phyloP scores from a whole-genome alignment of 139 green algal genomes.

The Microglena sp. region DNA sequence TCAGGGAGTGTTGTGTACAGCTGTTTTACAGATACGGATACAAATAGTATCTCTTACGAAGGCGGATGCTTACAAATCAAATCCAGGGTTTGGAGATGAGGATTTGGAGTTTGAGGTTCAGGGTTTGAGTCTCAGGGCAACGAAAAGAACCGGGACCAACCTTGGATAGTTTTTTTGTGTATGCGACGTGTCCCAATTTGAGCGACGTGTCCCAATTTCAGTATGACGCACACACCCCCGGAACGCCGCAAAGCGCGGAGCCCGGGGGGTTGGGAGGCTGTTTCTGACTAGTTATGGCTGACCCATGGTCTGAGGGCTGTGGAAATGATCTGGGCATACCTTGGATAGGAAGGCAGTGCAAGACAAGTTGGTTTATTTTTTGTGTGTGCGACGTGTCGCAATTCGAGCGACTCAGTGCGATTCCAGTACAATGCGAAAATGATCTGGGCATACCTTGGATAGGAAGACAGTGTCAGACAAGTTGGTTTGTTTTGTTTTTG shows the following conservation, averaged over 20 bases:
- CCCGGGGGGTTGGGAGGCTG: constrained; percentile 9
- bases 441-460: background rate
- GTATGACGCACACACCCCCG: background rate
- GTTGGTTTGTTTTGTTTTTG: constrained; percentile 2
- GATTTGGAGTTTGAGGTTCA: no score
- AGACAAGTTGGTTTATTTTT: background rate
- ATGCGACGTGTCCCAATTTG: background rate
- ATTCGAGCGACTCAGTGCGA: background rate
- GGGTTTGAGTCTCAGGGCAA: no score
- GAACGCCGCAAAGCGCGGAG: no score
- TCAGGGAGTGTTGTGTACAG: no score
- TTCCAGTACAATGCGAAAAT: background rate
- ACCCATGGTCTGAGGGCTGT: no score
- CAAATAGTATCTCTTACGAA: no score
- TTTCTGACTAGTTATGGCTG: constrained; percentile 14
- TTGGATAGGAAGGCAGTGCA: constrained; percentile 6
- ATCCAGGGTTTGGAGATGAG: no score
- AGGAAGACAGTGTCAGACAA: constrained; percentile 20
- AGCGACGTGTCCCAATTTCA: background rate
- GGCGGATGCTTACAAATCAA: no score
- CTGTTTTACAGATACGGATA: no score
- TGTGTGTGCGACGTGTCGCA: background rate
- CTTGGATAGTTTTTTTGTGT: constrained; percentile 2
- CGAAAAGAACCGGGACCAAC: no score
- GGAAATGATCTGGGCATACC: no score